A percentile compares a stretch with the other conserved stretches of the same genome.
These are phyloP conservation scores for Asparagopsis taxiformis DNA, from an alignment of 31 red algal genomes.

Conservation along the genomic window DNA sequence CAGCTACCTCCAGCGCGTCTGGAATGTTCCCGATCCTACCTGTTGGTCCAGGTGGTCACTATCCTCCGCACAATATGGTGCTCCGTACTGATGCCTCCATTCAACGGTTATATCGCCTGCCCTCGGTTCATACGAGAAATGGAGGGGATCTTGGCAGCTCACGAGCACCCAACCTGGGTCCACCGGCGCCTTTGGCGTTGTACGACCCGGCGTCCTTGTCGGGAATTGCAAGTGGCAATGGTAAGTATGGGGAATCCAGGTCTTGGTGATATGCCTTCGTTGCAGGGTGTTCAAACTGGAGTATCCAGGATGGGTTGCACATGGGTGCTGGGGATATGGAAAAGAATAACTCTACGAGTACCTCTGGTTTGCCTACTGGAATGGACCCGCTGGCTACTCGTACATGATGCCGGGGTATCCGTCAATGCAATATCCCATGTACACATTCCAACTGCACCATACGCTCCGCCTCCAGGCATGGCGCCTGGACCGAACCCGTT, in stretches of 20 bases:
- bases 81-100: slow-evolving; percentile 55
- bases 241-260: slow-evolving; percentile 68
- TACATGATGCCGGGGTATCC: slow-evolving; percentile 68
- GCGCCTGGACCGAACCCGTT: slow-evolving; percentile 48
- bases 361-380: slow-evolving; percentile 49
- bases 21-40: slow-evolving; percentile 63
- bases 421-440: slow-evolving; percentile 69
- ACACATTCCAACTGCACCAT: slow-evolving; percentile 58
- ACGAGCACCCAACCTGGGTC: slow-evolving; percentile 47
- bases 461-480: slow-evolving; percentile 39
- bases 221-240: slow-evolving; percentile 40
- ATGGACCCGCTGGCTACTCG: slow-evolving; percentile 59
- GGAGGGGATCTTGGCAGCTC: slow-evolving; percentile 53
- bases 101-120: slow-evolving; percentile 55
- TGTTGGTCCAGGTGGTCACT: slow-evolving; percentile 48
- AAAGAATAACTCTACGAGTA: slow-evolving; percentile 20
- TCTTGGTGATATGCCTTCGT: slow-evolving; percentile 54
- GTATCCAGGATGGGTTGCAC: slow-evolving; percentile 55
- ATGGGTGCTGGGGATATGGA: slow-evolving; percentile 37
- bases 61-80: slow-evolving; percentile 42
- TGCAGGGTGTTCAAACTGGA: slow-evolving; percentile 35
- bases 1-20: slow-evolving; percentile 37
- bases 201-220: slow-evolving; percentile 50
- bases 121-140: slow-evolving; percentile 52
- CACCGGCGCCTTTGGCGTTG: slow-evolving; percentile 40